phyloP scores from a whole-genome alignment of 192 early-diverging fungal genomes.

The Cladochytrium replicatum region DNA sequence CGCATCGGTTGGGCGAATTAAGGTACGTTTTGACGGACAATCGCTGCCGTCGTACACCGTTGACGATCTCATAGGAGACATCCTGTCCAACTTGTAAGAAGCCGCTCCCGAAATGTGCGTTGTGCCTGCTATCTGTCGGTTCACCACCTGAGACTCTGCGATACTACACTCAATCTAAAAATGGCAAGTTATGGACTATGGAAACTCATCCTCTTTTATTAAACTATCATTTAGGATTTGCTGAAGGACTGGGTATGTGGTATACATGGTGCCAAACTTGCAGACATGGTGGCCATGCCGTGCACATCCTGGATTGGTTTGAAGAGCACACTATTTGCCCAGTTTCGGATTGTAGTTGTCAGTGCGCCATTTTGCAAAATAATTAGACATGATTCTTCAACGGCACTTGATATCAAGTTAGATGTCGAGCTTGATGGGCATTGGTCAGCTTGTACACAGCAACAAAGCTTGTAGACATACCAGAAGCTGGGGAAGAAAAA shows the following conservation, averaged over 20 bases:
- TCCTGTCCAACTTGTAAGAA: conserved; percentile 22
- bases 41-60: too few relatives aligned
- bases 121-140: conserved; percentile 35
- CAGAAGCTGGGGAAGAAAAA: too few relatives aligned
- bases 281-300: conserved; percentile 89
- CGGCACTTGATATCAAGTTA: too few relatives aligned
- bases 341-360: conserved; percentile 81
- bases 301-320: conserved; percentile 90
- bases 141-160: conserved; percentile 50
- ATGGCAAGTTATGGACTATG: not conserved
- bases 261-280: conserved; percentile 99
- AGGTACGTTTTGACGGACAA: too few relatives aligned
- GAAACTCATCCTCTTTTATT: conserved; percentile 9
- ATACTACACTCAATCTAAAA: conserved; percentile 16
- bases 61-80: too few relatives aligned
- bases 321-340: conserved; percentile 73
- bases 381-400: too few relatives aligned
- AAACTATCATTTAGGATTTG: conserved; percentile 20
- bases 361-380: too few relatives aligned
- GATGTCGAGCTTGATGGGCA: too few relatives aligned
- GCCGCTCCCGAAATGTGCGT: conserved; percentile 21
- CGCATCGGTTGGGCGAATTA: too few relatives aligned
- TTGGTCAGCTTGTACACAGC: too few relatives aligned
- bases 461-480: too few relatives aligned
- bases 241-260: conserved; percentile 70